Percentiles rank a stretch among this genome's conserved stretches.
Conservation (phyloP, 2,329 filamentous ascomycete genomes). For the Fusarium drepaniforme region DNA sequence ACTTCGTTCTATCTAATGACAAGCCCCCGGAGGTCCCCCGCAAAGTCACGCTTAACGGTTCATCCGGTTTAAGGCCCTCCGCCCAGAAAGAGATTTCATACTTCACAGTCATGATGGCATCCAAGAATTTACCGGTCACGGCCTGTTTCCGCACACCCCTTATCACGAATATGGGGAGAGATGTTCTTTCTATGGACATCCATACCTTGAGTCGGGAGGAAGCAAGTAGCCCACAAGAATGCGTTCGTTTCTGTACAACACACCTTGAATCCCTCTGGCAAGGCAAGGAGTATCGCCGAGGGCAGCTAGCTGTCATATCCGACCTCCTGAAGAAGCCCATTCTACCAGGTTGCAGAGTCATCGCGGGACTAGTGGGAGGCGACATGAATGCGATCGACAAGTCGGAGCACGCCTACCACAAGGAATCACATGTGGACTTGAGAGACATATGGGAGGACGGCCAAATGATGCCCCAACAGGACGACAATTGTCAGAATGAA, state of each 20-base stretch:
- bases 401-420: slow-evolving; percentile 3
- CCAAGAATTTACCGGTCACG: slow-evolving; percentile 2
- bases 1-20: slow-evolving; percentile 14
- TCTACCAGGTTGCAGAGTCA: not conserved
- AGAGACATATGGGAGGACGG: slow-evolving; percentile 5
- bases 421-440: not conserved
- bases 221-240: not conserved
- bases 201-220: not conserved
- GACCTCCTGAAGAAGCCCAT: not conserved
- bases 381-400: slow-evolving; percentile 18
- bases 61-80: not conserved
- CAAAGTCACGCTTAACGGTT: not conserved
- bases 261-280: slow-evolving; percentile 16
- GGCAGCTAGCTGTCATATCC: slow-evolving; percentile 9
- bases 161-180: slow-evolving; percentile 10
- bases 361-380: slow-evolving; percentile 11
- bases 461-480: not conserved
- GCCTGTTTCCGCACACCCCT: slow-evolving; percentile 10
- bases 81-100: not conserved
- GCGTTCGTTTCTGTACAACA: slow-evolving; percentile 10
- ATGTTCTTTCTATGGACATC: slow-evolving; percentile 11
- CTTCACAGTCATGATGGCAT: slow-evolving; percentile 17
- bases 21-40: not conserved
- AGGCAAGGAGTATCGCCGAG: not conserved
- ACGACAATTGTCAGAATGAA: not conserved